Conservation (phyloP, 495 filamentous ascomycete species). For the Stereocaulon alpinum region DNA sequence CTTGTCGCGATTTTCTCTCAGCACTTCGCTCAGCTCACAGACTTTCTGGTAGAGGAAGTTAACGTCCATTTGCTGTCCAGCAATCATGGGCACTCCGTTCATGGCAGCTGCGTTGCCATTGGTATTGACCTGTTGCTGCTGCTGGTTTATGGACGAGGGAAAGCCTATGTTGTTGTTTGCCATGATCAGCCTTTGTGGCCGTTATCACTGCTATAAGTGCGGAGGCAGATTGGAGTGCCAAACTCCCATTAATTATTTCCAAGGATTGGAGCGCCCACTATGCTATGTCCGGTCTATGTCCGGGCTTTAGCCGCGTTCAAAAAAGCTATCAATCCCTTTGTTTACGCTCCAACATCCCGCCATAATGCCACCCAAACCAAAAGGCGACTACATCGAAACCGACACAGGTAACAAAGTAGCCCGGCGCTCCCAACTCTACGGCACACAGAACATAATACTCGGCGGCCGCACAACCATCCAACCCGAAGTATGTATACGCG, state of each 20-base stretch:
- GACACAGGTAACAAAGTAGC: constrained; percentile 97
- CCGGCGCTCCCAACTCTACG: constrained; percentile 77
- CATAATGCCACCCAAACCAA: constrained; percentile 17
- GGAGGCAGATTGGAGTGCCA: too few relatives aligned
- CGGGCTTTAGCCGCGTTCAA: too few relatives aligned
- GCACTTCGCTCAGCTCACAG: constrained; percentile 63
- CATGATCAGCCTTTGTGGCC: neutral
- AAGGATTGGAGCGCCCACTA: too few relatives aligned
- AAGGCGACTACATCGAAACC: constrained; percentile 42
- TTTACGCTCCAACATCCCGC: neutral
- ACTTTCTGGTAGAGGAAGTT: constrained; percentile 79
- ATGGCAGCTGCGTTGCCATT: constrained; percentile 35
- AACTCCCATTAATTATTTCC: too few relatives aligned
- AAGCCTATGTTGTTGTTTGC: constrained; percentile 20
- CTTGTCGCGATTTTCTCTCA: constrained; percentile 67
- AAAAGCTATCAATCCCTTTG: too few relatives aligned
- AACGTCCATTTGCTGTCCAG: constrained; percentile 79
- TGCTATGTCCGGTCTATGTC: too few relatives aligned
- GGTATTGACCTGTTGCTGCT: constrained; percentile 43
- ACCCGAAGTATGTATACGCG: constrained; percentile 82
- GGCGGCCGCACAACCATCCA: constrained; percentile 92
- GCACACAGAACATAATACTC: constrained; percentile 94
- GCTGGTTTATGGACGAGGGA: constrained; percentile 20
- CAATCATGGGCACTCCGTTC: constrained; percentile 55
- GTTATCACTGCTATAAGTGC: too few relatives aligned